A percentile compares a stretch with the other conserved stretches of the same genome.
Evolutionary conservation across 2,329 filamentous ascomycete genomes (phyloP).

Genomic region (Exophiala spinifera): DNA sequence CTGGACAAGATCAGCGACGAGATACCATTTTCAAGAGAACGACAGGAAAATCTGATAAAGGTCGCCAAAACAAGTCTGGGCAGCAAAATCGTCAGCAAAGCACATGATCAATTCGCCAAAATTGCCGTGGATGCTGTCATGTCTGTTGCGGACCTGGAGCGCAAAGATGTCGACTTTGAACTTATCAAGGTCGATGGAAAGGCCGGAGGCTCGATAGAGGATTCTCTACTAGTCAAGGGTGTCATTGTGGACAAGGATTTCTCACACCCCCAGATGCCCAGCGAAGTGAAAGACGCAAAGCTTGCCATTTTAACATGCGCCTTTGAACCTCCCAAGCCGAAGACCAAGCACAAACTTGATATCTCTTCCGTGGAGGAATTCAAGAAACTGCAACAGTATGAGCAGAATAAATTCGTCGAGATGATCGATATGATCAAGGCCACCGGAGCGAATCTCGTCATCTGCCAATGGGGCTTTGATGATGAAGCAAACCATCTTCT

Average conservation of each 20-base stretch:
- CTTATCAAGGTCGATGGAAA: conserved; percentile 99
- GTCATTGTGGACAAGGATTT: conserved; percentile 99
- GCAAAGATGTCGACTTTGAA: conserved; percentile 97
- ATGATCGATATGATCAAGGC: conserved; percentile 99
- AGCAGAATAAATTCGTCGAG: conserved; percentile 92
- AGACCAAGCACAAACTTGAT: conserved; percentile 99
- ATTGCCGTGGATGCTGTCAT: conserved; percentile 97
- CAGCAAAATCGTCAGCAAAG: conserved; percentile 98
- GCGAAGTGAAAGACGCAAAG: conserved; percentile 91
- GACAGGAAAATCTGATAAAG: conserved; percentile 84
- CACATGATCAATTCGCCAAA: conserved; percentile 95
- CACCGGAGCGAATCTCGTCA: conserved; percentile 92
- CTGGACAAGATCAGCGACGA: conserved; percentile 90
- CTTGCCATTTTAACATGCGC: conserved; percentile 96
- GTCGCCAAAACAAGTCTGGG: conserved; percentile 94
- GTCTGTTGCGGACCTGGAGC: conserved; percentile 90
- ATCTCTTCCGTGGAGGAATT: conserved; percentile 97
- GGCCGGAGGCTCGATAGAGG: conserved; percentile 88
- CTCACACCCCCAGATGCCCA: conserved; percentile 98
- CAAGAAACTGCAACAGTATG: conserved; percentile 94
- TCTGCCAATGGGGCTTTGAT: conserved; percentile 99
- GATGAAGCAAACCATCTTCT: conserved; percentile 98
- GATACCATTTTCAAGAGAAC: conserved; percentile 76
- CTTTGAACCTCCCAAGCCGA: conserved; percentile 98
- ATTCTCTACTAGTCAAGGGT: conserved; percentile 91